Percentiles rank a stretch among this genome's conserved stretches.
Evolutionary conservation across 805 yeast genomes (phyloP).

Genomic region (Candida taoyuanica): DNA sequence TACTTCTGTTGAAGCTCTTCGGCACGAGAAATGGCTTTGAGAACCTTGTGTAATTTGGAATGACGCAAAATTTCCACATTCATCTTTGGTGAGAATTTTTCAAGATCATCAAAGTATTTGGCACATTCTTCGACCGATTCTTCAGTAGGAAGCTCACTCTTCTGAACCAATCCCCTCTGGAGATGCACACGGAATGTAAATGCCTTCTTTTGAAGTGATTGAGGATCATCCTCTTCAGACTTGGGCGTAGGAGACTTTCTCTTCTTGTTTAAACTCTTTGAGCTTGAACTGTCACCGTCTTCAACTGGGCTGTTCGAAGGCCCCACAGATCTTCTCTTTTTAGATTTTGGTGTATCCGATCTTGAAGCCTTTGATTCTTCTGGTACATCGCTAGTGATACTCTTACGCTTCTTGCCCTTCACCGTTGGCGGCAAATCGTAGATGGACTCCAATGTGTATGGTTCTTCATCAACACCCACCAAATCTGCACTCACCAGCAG

Average conservation of each 20-base stretch:
- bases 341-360: not conserved
- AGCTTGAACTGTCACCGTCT: too few species aligned
- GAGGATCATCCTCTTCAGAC: not conserved
- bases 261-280: too few species aligned
- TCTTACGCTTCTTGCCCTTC: not conserved
- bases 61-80: conserved; percentile 35
- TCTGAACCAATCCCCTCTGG: conserved; percentile 45
- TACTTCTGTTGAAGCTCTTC: conserved; percentile 29
- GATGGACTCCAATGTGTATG: not conserved
- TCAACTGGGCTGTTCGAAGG: too few species aligned
- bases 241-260: too few species aligned
- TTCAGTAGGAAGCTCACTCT: conserved; percentile 36
- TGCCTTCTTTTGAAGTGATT: conserved; percentile 7
- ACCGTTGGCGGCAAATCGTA: not conserved
- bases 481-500: not conserved
- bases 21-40: conserved; percentile 42
- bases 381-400: not conserved
- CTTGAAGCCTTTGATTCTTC: not conserved
- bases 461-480: not conserved
- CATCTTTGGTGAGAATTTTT: conserved; percentile 35
- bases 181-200: conserved; percentile 39
- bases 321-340: not conserved
- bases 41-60: conserved; percentile 49
- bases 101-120: conserved; percentile 36
- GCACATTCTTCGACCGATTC: conserved; percentile 29